Conservation (phyloP, 805 yeast species). For the Zygoascus tannicola region DNA sequence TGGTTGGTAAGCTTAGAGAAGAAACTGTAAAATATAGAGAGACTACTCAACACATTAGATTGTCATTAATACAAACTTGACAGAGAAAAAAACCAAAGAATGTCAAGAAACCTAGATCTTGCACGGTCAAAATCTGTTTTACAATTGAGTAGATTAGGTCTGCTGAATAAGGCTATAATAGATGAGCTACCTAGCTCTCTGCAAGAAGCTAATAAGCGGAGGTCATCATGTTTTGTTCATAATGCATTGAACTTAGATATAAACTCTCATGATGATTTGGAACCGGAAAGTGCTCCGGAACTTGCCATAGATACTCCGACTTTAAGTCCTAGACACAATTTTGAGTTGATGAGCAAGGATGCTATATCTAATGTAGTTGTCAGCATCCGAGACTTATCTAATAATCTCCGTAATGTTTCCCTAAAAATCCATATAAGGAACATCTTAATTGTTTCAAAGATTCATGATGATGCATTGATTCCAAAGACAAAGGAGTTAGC, state of each 20-base stretch:
- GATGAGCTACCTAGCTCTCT: background rate
- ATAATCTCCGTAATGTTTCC: constrained; percentile 22
- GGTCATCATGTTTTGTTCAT: constrained; percentile 16
- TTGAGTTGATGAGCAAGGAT: constrained; percentile 18
- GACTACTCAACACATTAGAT: no score
- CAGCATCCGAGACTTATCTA: constrained; percentile 25
- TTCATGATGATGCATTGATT: constrained; percentile 16
- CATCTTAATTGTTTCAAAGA: constrained; percentile 21
- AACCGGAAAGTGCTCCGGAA: constrained; percentile 4
- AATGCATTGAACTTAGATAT: constrained; percentile 12
- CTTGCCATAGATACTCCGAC: background rate
- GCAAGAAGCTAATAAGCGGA: background rate
- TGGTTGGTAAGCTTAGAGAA: no score
- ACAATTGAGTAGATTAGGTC: background rate
- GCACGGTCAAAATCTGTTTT: background rate
- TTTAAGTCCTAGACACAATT: background rate
- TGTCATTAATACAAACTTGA: no score
- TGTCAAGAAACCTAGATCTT: background rate
- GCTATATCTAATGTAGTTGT: constrained; percentile 25
- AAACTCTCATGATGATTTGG: background rate
- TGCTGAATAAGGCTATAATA: background rate
- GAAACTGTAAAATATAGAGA: no score
- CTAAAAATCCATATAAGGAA: constrained; percentile 18
- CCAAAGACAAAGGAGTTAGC: constrained; percentile 19
- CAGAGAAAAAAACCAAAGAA: no score